Conservation (phyloP, 2,329 filamentous ascomycete species). For the Dryadomyces quercivorus region DNA sequence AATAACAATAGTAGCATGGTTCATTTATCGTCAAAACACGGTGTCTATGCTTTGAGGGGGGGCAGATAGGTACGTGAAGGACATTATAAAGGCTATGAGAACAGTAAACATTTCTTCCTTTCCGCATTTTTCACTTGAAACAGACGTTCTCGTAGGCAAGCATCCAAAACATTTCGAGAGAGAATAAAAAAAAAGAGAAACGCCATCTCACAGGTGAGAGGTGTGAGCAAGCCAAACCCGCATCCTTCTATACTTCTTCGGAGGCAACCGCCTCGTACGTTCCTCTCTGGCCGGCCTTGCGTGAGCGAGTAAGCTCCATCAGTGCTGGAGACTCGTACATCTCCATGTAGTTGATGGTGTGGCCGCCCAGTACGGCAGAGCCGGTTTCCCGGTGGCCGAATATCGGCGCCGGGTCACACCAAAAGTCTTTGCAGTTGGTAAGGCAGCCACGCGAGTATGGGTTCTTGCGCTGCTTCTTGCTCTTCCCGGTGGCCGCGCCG, state of each 20-base stretch:
- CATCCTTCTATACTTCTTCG: slow-evolving; percentile 32
- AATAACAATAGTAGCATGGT: too few species aligned
- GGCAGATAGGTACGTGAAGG: too few species aligned
- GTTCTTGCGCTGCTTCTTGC: slow-evolving; percentile 50
- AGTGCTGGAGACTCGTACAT: slow-evolving; percentile 76
- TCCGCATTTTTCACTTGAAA: too few species aligned
- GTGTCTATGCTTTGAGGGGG: too few species aligned
- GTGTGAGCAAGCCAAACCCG: not conserved
- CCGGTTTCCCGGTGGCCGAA: slow-evolving; percentile 67
- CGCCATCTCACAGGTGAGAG: not conserved
- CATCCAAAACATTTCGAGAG: not conserved
- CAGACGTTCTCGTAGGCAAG: too few species aligned
- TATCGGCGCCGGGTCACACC: slow-evolving; percentile 77
- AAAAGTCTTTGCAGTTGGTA: slow-evolving; percentile 93
- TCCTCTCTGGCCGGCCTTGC: slow-evolving; percentile 32
- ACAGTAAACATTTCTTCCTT: too few species aligned
- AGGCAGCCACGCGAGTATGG: slow-evolving; percentile 74
- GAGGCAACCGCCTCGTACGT: slow-evolving; percentile 52
- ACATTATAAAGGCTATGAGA: too few species aligned
- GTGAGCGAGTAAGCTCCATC: slow-evolving; percentile 37
- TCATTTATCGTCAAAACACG: too few species aligned
- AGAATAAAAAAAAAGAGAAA: not conserved
- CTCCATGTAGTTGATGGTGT: slow-evolving; percentile 71
- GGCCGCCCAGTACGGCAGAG: slow-evolving; percentile 62
- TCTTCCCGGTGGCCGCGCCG: slow-evolving; percentile 48